Conservation (phyloP, 1,284 basidiomycete genomes). For the Exsudoporus floridanus region DNA sequence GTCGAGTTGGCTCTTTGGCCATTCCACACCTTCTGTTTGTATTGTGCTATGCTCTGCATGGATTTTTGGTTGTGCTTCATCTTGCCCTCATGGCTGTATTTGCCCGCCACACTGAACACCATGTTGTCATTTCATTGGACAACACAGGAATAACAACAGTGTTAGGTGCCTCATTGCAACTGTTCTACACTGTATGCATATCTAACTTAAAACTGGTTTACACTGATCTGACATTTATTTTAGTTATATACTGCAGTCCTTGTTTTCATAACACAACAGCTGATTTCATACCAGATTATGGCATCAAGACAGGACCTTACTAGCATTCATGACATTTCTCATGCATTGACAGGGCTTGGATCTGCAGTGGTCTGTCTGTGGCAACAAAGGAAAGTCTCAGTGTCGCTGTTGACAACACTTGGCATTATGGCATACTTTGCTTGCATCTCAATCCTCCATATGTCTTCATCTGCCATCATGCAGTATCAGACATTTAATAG, state of each 20-base stretch:
- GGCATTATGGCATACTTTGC: neutral
- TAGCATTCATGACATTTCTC: neutral
- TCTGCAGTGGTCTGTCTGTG: neutral
- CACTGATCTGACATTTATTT: neutral
- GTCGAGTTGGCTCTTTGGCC: too few relatives aligned
- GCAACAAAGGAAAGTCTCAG: neutral
- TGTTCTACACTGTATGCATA: neutral
- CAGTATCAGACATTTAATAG: neutral
- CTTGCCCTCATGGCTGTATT: neutral
- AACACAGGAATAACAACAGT: neutral
- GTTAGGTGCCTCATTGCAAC: neutral
- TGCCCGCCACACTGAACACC: neutral
- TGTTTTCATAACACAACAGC: neutral
- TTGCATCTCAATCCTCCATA: neutral
- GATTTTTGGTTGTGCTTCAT: neutral
- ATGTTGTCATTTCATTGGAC: neutral
- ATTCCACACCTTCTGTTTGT: neutral
- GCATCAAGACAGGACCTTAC: neutral
- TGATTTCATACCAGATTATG: neutral
- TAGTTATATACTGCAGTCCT: neutral
- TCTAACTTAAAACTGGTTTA: neutral
- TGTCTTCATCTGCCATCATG: neutral
- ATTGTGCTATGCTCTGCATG: neutral
- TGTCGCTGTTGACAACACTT: neutral
- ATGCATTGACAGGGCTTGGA: neutral